These are phyloP conservation scores for Blumeria hordei DNA, from an alignment of 2,329 filamentous ascomycete species.

Conservation along the genomic window DNA sequence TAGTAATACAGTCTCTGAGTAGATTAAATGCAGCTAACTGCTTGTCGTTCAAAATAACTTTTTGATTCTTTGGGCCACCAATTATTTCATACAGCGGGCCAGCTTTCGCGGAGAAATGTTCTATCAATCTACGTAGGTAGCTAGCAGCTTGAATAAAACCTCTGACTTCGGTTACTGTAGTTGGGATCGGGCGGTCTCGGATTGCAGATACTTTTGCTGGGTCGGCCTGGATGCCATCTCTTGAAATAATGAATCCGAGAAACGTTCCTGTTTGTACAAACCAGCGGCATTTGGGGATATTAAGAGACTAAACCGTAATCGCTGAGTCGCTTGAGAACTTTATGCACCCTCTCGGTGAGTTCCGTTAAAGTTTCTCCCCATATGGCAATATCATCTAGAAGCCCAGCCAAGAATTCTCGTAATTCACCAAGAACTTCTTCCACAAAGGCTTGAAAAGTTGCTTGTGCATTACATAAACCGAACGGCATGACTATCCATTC, in stretches of 20 bases:
- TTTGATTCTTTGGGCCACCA: background rate
- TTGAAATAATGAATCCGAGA: background rate
- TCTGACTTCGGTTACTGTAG: background rate
- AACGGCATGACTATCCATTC: conserved; percentile 2
- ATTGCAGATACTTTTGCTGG: background rate
- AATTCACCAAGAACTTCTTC: background rate
- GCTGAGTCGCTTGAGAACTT: background rate
- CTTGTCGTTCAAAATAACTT: background rate
- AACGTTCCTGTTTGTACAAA: background rate
- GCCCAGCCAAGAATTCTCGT: background rate
- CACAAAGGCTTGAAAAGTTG: conserved; percentile 1
- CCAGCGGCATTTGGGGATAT: background rate
- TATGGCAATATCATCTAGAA: background rate
- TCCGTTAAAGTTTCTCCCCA: background rate
- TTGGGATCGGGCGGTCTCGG: background rate
- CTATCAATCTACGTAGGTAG: background rate
- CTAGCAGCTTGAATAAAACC: background rate
- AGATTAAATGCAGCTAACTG: background rate
- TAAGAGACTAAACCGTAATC: background rate
- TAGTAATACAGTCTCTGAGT: background rate
- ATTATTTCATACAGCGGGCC: background rate
- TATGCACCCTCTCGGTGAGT: background rate
- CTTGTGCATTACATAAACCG: background rate
- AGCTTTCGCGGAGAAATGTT: background rate
- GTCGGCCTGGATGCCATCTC: background rate